phyloP scores from a whole-genome alignment of 192 early-diverging fungal genomes.

The Pilobolus umbonatus region DNA sequence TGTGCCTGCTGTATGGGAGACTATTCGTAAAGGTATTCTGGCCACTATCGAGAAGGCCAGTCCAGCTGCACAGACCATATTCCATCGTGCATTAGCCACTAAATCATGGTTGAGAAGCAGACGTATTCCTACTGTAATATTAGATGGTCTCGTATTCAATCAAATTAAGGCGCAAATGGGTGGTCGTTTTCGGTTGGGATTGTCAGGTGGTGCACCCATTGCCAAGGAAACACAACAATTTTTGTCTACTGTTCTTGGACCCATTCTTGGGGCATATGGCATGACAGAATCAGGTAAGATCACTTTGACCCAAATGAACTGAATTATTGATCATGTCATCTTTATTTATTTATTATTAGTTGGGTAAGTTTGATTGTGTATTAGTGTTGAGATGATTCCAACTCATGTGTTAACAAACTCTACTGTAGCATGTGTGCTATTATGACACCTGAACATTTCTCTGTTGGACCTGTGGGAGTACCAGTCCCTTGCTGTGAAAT shows the following conservation, averaged over 20 bases:
- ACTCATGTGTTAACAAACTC: background rate
- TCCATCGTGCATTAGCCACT: conserved; percentile 66
- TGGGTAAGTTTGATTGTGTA: conserved; percentile 14
- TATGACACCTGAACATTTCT: conserved; percentile 56
- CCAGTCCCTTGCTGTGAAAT: conserved; percentile 75
- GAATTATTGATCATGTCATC: no score
- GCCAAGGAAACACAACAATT: conserved; percentile 82
- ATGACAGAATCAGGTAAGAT: conserved; percentile 32
- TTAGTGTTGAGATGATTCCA: background rate
- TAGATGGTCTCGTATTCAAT: conserved; percentile 81
- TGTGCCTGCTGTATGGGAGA: conserved; percentile 64
- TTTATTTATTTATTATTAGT: no score
- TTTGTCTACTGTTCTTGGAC: conserved; percentile 65
- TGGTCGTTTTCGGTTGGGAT: conserved; percentile 71
- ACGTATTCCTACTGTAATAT: conserved; percentile 61
- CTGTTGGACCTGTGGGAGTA: conserved; percentile 62
- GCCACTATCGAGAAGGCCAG: conserved; percentile 38
- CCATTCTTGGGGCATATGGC: conserved; percentile 85
- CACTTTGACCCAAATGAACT: no score
- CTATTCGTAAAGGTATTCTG: conserved; percentile 33
- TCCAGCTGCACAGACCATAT: conserved; percentile 58
- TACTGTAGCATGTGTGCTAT: conserved; percentile 50
- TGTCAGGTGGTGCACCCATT: conserved; percentile 90
- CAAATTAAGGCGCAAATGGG: conserved; percentile 79
- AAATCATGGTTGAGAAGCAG: conserved; percentile 60